Evolutionary conservation across 2,329 filamentous ascomycete genomes (phyloP).

Genomic region (Xylaria sp.): DNA sequence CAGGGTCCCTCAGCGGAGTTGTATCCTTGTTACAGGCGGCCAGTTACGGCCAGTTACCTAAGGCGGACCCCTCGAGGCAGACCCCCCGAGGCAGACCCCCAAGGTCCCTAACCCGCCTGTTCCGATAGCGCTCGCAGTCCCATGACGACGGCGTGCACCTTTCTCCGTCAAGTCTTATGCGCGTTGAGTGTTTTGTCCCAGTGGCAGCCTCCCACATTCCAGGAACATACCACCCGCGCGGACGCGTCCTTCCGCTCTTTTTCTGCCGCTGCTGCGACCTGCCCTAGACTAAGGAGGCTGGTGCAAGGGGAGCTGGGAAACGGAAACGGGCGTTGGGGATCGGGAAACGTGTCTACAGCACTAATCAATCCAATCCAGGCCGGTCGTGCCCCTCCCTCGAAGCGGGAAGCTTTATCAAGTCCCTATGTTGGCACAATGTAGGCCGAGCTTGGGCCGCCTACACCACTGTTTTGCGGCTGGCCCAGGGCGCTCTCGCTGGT

Average conservation of each 20-base stretch:
- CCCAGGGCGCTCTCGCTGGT: slow-evolving; percentile 26
- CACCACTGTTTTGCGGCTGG: slow-evolving; percentile 34
- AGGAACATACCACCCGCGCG: neutral
- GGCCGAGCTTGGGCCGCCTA: slow-evolving; percentile 36
- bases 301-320: too few species aligned
- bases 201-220: slow-evolving; percentile 24
- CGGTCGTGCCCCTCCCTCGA: slow-evolving; percentile 15
- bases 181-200: slow-evolving; percentile 8
- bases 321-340: too few species aligned
- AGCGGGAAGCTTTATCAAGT: slow-evolving; percentile 7
- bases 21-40: too few species aligned
- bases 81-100: too few species aligned
- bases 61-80: too few species aligned
- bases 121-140: slow-evolving; percentile 3
- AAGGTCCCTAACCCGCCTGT: too few species aligned
- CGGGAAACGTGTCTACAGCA: slow-evolving; percentile 22
- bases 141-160: slow-evolving; percentile 11
- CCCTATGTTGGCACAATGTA: slow-evolving; percentile 29
- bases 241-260: slow-evolving; percentile 22
- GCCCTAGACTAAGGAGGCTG: neutral
- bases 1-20: slow-evolving; percentile 2
- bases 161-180: slow-evolving; percentile 1
- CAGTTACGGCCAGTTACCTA: too few species aligned
- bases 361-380: too few species aligned
- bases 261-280: slow-evolving; percentile 8